Evolutionary conservation across 306 rosid species (phyloP).

Genomic region (Lablab purpureus): DNA sequence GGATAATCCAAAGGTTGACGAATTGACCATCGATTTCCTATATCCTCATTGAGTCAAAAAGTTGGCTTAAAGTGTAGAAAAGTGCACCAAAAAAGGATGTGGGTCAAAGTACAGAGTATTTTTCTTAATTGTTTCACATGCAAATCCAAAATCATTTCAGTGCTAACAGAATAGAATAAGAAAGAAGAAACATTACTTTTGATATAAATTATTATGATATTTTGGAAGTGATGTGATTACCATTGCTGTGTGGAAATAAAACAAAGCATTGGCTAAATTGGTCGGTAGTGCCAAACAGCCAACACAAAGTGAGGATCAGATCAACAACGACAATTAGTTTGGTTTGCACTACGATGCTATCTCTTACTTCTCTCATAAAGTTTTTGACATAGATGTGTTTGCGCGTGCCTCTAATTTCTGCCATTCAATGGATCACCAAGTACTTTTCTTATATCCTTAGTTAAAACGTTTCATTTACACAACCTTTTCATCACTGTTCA

Average conservation of each 20-base stretch:
- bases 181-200: conserved; percentile 24
- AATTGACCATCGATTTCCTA: conserved; percentile 41
- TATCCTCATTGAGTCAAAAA: conserved; percentile 49
- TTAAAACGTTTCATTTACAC: not conserved
- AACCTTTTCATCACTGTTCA: not conserved
- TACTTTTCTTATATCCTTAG: not conserved
- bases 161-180: conserved; percentile 22
- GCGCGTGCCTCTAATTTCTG: conserved; percentile 1
- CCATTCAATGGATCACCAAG: conserved; percentile 3
- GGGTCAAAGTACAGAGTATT: conserved; percentile 47
- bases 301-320: conserved; percentile 37
- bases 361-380: conserved; percentile 44
- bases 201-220: not conserved
- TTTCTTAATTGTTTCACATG: conserved; percentile 47
- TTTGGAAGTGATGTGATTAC: conserved; percentile 37
- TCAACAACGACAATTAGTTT: conserved; percentile 54
- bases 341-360: conserved; percentile 38
- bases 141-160: conserved; percentile 5
- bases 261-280: conserved; percentile 46
- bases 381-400: conserved; percentile 52
- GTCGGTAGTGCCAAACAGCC: conserved; percentile 69
- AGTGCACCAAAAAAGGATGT: not conserved
- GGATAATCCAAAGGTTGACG: conserved; percentile 45
- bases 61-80: conserved; percentile 35
- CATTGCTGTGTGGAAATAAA: conserved; percentile 43